Conservation (phyloP, 2,329 filamentous ascomycete species). For the Hypoxylon sp. region DNA sequence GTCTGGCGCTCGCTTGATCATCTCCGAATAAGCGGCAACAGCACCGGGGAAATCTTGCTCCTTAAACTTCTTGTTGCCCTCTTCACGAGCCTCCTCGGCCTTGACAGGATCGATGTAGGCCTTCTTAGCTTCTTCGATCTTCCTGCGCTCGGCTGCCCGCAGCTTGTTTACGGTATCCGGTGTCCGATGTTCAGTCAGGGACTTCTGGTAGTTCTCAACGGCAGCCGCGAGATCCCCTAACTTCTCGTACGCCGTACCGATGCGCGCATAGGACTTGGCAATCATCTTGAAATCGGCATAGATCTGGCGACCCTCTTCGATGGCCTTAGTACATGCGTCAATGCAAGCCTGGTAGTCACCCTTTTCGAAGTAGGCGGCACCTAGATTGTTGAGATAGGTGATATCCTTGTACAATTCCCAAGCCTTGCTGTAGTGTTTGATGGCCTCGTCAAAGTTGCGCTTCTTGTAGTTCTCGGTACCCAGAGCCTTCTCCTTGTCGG, state of each 20-base stretch:
- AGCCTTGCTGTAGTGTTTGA: conserved; percentile 93
- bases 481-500: conserved; percentile 93
- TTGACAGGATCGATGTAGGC: conserved; percentile 92
- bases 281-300: conserved; percentile 98
- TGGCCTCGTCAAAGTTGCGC: conserved; percentile 94
- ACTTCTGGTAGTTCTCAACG: conserved; percentile 91
- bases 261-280: conserved; percentile 97
- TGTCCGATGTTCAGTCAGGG: conserved; percentile 95
- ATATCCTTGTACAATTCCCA: conserved; percentile 98
- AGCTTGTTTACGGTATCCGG: conserved; percentile 95
- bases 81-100: conserved; percentile 94
- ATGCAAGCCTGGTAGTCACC: conserved; percentile 92
- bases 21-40: conserved; percentile 94
- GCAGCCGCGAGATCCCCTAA: conserved; percentile 83
- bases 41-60: conserved; percentile 95
- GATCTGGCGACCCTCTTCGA: conserved; percentile 89
- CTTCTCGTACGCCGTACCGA: conserved; percentile 95
- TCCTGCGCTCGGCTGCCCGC: conserved; percentile 88
- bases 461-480: conserved; percentile 99
- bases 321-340: conserved; percentile 87
- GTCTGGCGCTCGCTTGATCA: conserved; percentile 94
- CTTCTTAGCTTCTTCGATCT: conserved; percentile 80
- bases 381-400: conserved; percentile 96
- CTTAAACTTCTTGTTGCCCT: conserved; percentile 98
- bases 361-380: conserved; percentile 95